Evolutionary conservation across 768 basidiomycete genomes (phyloP), one percentile per base, ranked within the genome.

Genomic region (Tricholoma hemisulphureum): DNA sequence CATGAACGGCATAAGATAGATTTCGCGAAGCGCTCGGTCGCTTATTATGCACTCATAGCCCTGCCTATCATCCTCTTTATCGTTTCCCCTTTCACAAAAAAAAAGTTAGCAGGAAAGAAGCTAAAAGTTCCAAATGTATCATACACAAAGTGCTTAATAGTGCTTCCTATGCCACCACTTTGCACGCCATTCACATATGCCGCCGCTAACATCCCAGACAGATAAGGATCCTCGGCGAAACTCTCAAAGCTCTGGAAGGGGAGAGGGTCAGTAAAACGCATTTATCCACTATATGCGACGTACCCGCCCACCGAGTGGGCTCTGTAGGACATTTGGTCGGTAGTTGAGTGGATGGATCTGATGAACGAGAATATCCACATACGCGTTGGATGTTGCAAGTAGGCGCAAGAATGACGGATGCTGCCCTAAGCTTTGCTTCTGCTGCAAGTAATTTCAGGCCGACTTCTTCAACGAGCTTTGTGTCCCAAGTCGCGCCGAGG

Each of bases 381-480:
- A 84, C 89, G 29, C 92, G 82, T 70, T 92, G 91, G 51, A 91
- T 91, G 67, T 94, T 93, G 67, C 88, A 89, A 0, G 91, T 93
- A 0, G 91, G 92, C 0, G 86, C 92, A 16, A 93, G 81, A 28
- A 91, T 75, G 2, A 90, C 70, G 11, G 87, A 85, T 9, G 87
- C 86, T 2, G 86, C 81, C 45, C 83, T 78, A 49, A 88, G 75
- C 71, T 88, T 91, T 3, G 88, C 85, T 69, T 92, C 91, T 14
- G 76, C 70, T 1, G 89, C 89, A 18, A 92, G 78, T 16, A 92
- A 76, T 64, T 84, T 83, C 39, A 77, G 66, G 2, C 86, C 90
- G 16, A 86, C 80, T 62, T 81, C 71, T 56, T 85, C 74, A 23
- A 93, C 77, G 45, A 91, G 81, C 21, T 83, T 73, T 1, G 80